Evolutionary conservation across 1,139 yeast species (phyloP), one percentile per base, ranked within the genome.

Genomic region (Geotrichum phurueaensis): DNA sequence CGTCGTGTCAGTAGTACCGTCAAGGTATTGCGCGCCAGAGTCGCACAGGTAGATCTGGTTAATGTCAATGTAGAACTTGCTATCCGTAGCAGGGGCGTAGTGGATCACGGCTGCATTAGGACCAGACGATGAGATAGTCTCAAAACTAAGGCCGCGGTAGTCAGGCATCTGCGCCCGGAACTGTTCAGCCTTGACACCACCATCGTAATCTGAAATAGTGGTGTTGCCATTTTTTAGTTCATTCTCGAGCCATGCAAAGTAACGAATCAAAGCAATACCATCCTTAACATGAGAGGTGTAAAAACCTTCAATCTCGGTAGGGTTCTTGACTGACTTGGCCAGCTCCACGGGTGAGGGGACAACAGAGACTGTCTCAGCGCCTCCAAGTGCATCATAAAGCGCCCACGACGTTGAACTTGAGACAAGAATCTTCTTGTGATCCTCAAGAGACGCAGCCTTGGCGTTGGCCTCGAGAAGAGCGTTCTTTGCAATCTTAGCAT

Each of bases 1-100:
- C 2, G 99, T 94, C n/a, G 94, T 89, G 74, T 94, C 99, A 0
- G 99, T 94, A 0, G 99, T 94, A 43, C 99, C 99, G 65, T 92
- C 97, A 58, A 86, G 76, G 71, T 88, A 95, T 72, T 95, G 99
- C 2, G 96, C 87, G 10, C 99, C 99, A 1, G 97, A 85, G 73
- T 95, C 99, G 70, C 90, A 84, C 63, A 95, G 79, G 71, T 92
- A 94, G 36, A 91, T 82, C 70, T 89, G 87, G 56, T 82, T 76
- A 20, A 92, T 92, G 68, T 89, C 85, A 61, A 95, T 86, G 68
- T 84, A 78, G 2, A 88, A 76, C 63, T 89, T 84, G 39, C 81
- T 77, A 36, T 81, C 86, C 54, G 69, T 72, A 3, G 79, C 78
- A n/a, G 96, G 99, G 23, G 87, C 78, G 73, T 95, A 95, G 73